Evolutionary conservation across 306 rosid species (phyloP).

Genomic region (Rubus idaeus): DNA sequence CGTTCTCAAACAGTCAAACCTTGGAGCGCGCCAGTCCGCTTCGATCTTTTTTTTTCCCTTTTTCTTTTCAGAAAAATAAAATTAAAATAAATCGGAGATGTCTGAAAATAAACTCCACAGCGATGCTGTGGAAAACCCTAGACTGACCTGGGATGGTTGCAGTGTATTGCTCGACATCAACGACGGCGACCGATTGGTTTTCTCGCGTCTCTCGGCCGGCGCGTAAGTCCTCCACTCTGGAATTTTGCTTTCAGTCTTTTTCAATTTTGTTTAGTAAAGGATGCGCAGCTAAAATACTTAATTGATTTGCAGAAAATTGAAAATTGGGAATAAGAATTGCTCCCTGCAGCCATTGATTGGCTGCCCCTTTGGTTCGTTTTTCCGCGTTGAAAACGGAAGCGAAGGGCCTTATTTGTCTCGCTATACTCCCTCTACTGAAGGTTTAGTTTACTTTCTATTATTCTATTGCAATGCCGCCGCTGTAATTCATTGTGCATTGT

Average conservation of each 20-base stretch:
- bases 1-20: neutral
- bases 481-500: neutral
- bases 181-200: conserved; percentile 86
- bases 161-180: conserved; percentile 91
- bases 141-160: conserved; percentile 87
- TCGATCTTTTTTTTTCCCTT: neutral
- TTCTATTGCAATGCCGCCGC: neutral
- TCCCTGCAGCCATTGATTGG: conserved; percentile 74
- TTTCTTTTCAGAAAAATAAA: no score
- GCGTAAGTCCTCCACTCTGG: conserved; percentile 44
- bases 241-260: neutral
- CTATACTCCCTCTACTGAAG: conserved; percentile 46
- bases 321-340: conserved; percentile 80
- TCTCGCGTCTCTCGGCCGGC: conserved; percentile 78
- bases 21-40: neutral
- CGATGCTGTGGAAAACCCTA: conserved; percentile 28
- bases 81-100: conserved; percentile 17
- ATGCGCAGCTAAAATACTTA: neutral
- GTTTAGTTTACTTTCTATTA: conserved; percentile 25
- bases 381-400: conserved; percentile 60
- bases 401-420: conserved; percentile 52
- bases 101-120: conserved; percentile 19
- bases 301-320: conserved; percentile 59
- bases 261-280: neutral
- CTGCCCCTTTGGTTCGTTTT: conserved; percentile 72